A percentile compares a stretch with the other conserved stretches of the same genome.
phyloP scores from a whole-genome alignment of 768 basidiomycete species.

The Lactifluus piperatus region DNA sequence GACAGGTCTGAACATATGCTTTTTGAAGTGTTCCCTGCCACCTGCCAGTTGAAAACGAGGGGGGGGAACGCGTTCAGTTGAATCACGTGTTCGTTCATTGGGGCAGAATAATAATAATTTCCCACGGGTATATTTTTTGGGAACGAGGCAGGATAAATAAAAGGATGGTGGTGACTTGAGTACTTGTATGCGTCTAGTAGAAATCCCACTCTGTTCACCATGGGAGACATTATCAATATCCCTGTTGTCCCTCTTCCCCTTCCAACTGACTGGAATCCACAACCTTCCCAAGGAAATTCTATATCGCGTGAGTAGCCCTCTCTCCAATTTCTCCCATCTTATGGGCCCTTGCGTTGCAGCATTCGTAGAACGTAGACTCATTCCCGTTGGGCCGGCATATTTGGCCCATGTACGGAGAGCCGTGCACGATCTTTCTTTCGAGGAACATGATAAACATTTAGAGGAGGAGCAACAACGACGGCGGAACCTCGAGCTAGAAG shows the following conservation, averaged over 20 bases:
- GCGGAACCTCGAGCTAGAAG: conserved; percentile 40
- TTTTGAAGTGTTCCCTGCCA: too few relatives aligned
- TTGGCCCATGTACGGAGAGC: conserved; percentile 73
- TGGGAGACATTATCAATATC: conserved; percentile 26
- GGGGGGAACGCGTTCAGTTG: too few relatives aligned
- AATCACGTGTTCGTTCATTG: too few relatives aligned
- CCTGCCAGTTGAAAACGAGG: too few relatives aligned
- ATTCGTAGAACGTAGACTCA: conserved; percentile 42
- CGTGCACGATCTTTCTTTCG: conserved; percentile 69
- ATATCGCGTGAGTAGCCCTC: conserved; percentile 27
- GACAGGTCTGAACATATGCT: too few relatives aligned
- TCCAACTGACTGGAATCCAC: conserved; percentile 38
- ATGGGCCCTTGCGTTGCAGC: conserved; percentile 23
- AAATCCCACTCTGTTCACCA: conserved; percentile 4
- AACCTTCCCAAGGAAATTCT: conserved; percentile 29
- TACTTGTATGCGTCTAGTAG: background rate
- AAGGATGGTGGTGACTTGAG: background rate
- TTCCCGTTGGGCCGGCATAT: conserved; percentile 86
- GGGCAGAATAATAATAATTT: too few relatives aligned
- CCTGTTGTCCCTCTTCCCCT: conserved; percentile 36
- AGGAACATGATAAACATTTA: conserved; percentile 66
- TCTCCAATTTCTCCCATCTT: background rate
- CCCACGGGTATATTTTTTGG: conserved; percentile 17
- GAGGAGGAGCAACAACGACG: conserved; percentile 45
- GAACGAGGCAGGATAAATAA: conserved; percentile 5